Percentiles rank a stretch among this genome's conserved stretches.
phyloP scores from a whole-genome alignment of 345 rosid genomes.

The Sonneratia caseolaris region DNA sequence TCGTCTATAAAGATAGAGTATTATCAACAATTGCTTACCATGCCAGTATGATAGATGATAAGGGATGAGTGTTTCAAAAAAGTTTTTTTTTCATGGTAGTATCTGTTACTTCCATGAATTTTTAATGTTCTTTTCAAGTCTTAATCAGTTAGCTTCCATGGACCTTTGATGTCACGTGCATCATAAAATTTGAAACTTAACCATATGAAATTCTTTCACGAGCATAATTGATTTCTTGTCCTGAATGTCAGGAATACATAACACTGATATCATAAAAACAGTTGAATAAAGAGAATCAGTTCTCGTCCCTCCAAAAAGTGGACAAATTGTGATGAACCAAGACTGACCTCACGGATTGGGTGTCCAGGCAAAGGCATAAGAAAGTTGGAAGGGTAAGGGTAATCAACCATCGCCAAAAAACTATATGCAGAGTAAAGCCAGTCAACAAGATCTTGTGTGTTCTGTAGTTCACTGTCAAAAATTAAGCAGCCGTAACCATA shows the following conservation, averaged over 20 bases:
- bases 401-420: conserved; percentile 88
- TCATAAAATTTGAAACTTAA: background rate
- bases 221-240: background rate
- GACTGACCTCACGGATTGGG: conserved; percentile 80
- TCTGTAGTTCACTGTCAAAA: conserved; percentile 52
- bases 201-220: background rate
- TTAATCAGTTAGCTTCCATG: background rate
- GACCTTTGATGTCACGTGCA: background rate
- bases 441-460: conserved; percentile 44
- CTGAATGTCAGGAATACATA: background rate
- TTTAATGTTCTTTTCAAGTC: background rate
- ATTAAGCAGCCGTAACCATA: conserved; percentile 6
- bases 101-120: background rate
- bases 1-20: background rate
- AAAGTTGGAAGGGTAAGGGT: conserved; percentile 72
- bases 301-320: background rate
- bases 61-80: background rate
- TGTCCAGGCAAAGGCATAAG: conserved; percentile 96
- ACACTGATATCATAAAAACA: background rate
- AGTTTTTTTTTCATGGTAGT: background rate
- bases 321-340: background rate
- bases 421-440: conserved; percentile 89
- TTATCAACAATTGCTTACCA: background rate
- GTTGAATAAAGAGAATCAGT: background rate
- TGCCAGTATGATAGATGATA: background rate